A percentile compares a stretch with the other conserved stretches of the same genome.
These are phyloP conservation scores for Aspergillus sclerotialis DNA, from an alignment of 2,329 filamentous ascomycete species.

Conservation along the genomic window DNA sequence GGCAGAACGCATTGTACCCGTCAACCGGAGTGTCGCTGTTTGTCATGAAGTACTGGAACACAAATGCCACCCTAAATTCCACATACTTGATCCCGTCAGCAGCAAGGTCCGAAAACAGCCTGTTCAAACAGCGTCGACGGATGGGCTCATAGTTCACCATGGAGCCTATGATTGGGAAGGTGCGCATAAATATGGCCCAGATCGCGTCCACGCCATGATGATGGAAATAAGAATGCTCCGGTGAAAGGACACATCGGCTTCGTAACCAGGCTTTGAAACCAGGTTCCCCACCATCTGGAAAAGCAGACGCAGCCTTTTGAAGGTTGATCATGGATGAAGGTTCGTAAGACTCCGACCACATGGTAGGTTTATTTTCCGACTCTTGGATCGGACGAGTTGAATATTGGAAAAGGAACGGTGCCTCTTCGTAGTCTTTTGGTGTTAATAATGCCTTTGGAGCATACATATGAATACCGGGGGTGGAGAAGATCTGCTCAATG, in stretches of 20 bases:
- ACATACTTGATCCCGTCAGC: constrained; percentile 79
- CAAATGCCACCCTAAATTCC: constrained; percentile 73
- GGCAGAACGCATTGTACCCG: constrained; percentile 64
- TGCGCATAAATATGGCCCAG: constrained; percentile 72
- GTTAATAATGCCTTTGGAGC: constrained; percentile 53
- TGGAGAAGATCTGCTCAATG: constrained; percentile 61
- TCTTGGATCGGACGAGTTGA: constrained; percentile 40
- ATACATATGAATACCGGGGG: constrained; percentile 66
- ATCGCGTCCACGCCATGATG: constrained; percentile 77
- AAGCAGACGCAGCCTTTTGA: constrained; percentile 60
- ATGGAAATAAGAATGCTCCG: constrained; percentile 67
- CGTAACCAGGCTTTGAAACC: constrained; percentile 76
- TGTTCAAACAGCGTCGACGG: constrained; percentile 66
- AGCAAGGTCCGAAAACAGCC: constrained; percentile 64
- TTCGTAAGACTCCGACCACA: constrained; percentile 63
- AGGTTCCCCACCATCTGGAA: constrained; percentile 62
- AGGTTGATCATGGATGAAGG: constrained; percentile 53
- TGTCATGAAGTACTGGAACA: constrained; percentile 60
- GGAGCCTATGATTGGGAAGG: constrained; percentile 65
- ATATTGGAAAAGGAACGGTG: constrained; percentile 57
- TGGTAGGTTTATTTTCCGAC: constrained; percentile 38
- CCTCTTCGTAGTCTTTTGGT: constrained; percentile 47
- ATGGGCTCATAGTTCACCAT: constrained; percentile 88
- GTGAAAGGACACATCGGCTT: constrained; percentile 62
- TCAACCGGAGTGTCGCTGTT: constrained; percentile 59